Conservation (phyloP, 768 basidiomycete species). For the Boletus reticulatus region DNA sequence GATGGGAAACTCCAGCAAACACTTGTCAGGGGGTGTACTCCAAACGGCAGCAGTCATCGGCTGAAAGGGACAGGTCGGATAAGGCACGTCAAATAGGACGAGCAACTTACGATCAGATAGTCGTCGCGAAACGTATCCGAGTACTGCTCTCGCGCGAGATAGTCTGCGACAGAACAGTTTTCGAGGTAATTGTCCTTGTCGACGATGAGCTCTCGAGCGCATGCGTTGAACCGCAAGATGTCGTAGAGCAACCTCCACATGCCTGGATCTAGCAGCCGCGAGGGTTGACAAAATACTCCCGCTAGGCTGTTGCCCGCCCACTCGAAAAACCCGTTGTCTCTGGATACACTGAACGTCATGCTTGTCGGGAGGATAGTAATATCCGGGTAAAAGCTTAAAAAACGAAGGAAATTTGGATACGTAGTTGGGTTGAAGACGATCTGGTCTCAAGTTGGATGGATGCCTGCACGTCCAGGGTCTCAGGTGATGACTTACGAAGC, state of each 20-base stretch:
- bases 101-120: constrained; percentile 61
- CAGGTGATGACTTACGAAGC: constrained; percentile 45
- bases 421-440: constrained; percentile 76
- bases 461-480: not conserved
- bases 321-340: constrained; percentile 59
- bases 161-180: constrained; percentile 50
- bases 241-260: constrained; percentile 78
- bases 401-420: constrained; percentile 77
- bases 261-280: constrained; percentile 55
- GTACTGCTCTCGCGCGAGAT: constrained; percentile 60
- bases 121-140: constrained; percentile 68
- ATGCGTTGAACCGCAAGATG: constrained; percentile 70
- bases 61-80: constrained; percentile 31
- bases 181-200: constrained; percentile 20
- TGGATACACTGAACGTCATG: constrained; percentile 79
- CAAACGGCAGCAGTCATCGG: constrained; percentile 82
- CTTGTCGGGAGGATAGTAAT: constrained; percentile 57
- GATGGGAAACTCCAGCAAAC: constrained; percentile 68
- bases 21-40: constrained; percentile 73
- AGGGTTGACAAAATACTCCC: constrained; percentile 66
- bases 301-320: constrained; percentile 68
- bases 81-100: not conserved
- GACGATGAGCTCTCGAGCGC: constrained; percentile 48
- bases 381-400: constrained; percentile 47
- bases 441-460: constrained; percentile 30